Conservation (phyloP, 495 filamentous ascomycete genomes). For the Penicillium diatomitis region DNA sequence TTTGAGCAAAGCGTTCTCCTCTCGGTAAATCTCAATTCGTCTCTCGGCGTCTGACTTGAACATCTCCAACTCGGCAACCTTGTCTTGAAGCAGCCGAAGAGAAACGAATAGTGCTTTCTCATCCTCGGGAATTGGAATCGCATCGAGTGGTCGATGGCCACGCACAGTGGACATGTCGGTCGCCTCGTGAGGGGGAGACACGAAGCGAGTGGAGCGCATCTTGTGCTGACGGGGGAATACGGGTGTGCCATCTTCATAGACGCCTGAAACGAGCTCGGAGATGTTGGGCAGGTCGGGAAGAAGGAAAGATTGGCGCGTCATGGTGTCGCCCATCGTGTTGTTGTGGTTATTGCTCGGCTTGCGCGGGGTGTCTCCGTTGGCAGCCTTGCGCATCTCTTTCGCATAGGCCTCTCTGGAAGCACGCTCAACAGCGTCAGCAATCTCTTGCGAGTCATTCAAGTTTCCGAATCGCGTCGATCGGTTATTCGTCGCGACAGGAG, state of each 20-base stretch:
- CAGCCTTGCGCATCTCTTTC: conserved; percentile 25
- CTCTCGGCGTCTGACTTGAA: conserved; percentile 50
- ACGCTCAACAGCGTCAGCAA: conserved; percentile 35
- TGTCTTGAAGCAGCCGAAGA: conserved; percentile 56
- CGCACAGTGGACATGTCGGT: conserved; percentile 31
- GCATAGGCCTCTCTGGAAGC: conserved; percentile 34
- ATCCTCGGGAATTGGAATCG: conserved; percentile 57
- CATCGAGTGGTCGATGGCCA: conserved; percentile 45
- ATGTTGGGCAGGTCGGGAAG: conserved; percentile 62
- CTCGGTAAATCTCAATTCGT: conserved; percentile 44
- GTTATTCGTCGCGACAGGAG: conserved; percentile 34
- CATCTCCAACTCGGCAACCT: conserved; percentile 52
- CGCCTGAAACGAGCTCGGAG: conserved; percentile 61
- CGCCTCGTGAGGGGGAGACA: conserved; percentile 34
- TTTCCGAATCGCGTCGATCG: conserved; percentile 49
- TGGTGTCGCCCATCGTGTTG: conserved; percentile 28
- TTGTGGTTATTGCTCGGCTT: conserved; percentile 13
- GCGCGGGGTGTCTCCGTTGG: conserved; percentile 10
- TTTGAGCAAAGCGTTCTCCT: conserved; percentile 48
- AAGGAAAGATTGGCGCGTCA: conserved; percentile 50
- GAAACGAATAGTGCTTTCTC: conserved; percentile 63
- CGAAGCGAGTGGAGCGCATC: conserved; percentile 47
- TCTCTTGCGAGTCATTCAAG: conserved; percentile 35
- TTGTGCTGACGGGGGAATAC: conserved; percentile 46
- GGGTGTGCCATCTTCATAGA: conserved; percentile 57